Conservation (phyloP, 495 filamentous ascomycete genomes). For the Staphylotrichum longicolle region DNA sequence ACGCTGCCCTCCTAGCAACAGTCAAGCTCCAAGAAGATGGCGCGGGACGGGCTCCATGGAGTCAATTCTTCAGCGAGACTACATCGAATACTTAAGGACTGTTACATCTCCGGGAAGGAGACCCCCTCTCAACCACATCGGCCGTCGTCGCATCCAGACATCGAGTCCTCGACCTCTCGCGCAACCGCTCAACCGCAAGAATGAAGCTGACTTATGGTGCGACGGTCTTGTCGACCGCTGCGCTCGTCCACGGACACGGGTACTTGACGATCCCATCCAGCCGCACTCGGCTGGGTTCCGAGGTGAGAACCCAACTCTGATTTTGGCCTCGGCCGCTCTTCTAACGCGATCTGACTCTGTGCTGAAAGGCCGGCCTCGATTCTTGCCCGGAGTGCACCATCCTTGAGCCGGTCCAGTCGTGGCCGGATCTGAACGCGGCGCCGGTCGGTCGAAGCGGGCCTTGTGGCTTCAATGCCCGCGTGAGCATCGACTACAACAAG, state of each 20-base stretch:
- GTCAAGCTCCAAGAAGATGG: no score
- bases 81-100: no score
- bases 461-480: conserved; percentile 57
- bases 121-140: no score
- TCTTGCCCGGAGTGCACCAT: conserved; percentile 58
- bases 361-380: conserved; percentile 45
- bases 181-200: not conserved
- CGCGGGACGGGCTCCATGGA: no score
- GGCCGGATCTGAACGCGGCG: conserved; percentile 50
- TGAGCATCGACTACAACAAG: conserved; percentile 56
- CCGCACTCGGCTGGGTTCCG: conserved; percentile 47
- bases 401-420: conserved; percentile 53
- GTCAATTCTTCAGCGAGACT: no score
- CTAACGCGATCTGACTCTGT: not conserved
- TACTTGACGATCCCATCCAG: conserved; percentile 49
- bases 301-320: conserved; percentile 34
- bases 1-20: not conserved
- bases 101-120: no score
- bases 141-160: no score
- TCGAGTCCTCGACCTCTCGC: no score
- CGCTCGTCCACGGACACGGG: conserved; percentile 43
- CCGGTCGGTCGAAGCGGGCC: conserved; percentile 52
- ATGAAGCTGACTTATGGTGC: conserved; percentile 26
- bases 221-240: conserved; percentile 19
- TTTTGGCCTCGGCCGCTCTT: no score